Percentiles rank a stretch among this genome's conserved stretches.
phyloP scores from a whole-genome alignment of 768 basidiomycete species.

The Mycena sanguinolenta region DNA sequence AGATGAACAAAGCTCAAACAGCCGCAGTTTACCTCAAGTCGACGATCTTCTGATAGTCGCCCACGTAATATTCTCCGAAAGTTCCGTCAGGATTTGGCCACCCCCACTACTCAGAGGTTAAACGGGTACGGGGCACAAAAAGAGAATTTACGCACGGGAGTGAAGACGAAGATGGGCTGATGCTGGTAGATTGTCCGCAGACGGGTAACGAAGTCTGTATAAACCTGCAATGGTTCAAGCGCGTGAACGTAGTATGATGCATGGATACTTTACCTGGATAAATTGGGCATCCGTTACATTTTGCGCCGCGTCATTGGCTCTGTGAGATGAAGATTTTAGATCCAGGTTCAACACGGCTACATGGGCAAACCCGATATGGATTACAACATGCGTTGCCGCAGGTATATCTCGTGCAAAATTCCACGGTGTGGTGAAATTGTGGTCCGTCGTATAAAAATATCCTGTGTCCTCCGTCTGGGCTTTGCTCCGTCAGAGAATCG shows the following conservation, averaged over 20 bases:
- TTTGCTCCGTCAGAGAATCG: constrained; percentile 1
- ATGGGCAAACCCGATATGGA: constrained; percentile 65
- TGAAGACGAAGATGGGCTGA: constrained; percentile 67
- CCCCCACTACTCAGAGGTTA: constrained; percentile 59
- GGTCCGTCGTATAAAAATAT: constrained; percentile 64
- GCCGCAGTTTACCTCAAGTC: constrained; percentile 46
- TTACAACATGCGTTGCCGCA: constrained; percentile 63
- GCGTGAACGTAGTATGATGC: neutral
- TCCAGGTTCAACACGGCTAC: neutral
- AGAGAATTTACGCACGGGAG: constrained; percentile 54
- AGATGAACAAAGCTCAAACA: neutral
- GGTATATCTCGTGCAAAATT: constrained; percentile 63
- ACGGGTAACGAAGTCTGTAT: constrained; percentile 58
- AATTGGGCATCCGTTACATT: constrained; percentile 60
- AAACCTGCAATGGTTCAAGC: constrained; percentile 52
- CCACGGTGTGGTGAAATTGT: constrained; percentile 74
- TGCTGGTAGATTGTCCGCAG: constrained; percentile 57
- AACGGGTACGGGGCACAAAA: neutral
- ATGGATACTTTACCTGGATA: constrained; percentile 48
- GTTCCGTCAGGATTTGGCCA: constrained; percentile 67
- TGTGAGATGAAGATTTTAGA: constrained; percentile 33
- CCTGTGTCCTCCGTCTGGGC: constrained; percentile 69
- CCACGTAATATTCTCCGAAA: constrained; percentile 60
- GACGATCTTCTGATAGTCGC: constrained; percentile 62
- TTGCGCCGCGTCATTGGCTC: constrained; percentile 70